phyloP scores from a whole-genome alignment of 306 rosid genomes.

The Glycyrrhiza uralensis region DNA sequence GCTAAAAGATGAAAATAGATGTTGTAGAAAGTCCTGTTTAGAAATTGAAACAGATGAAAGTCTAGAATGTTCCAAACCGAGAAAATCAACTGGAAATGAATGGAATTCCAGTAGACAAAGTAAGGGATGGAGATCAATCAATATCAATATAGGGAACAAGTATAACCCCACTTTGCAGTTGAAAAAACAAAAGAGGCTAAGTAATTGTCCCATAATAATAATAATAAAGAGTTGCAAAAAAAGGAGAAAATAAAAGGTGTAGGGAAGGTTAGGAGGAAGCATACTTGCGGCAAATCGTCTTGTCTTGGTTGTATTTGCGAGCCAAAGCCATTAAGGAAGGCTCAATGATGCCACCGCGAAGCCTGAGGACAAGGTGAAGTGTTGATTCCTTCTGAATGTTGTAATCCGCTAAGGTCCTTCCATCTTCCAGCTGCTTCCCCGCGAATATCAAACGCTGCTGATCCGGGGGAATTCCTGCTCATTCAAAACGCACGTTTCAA shows the following conservation, averaged over 20 bases:
- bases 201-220: slow-evolving; percentile 32
- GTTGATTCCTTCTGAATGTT: slow-evolving; percentile 85
- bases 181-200: slow-evolving; percentile 31
- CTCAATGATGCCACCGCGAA: slow-evolving; percentile 77
- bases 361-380: slow-evolving; percentile 81
- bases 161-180: slow-evolving; percentile 34
- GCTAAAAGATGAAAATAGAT: no score
- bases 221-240: no score
- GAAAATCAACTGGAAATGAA: slow-evolving; percentile 54
- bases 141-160: slow-evolving; percentile 52
- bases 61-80: slow-evolving; percentile 28
- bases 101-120: slow-evolving; percentile 58
- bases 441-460: slow-evolving; percentile 84
- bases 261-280: neutral
- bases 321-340: slow-evolving; percentile 93
- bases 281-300: slow-evolving; percentile 83
- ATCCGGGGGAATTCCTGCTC: slow-evolving; percentile 73
- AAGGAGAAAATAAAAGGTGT: no score
- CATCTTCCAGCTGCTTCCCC: slow-evolving; percentile 84
- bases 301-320: slow-evolving; percentile 82
- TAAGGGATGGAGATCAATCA: slow-evolving; percentile 40
- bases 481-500: neutral
- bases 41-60: neutral
- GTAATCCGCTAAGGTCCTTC: slow-evolving; percentile 75
- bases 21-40: no score